Evolutionary conservation across 352 stramenopile genomes (phyloP).

Genomic region (Phytopythium chamaehyphon): DNA sequence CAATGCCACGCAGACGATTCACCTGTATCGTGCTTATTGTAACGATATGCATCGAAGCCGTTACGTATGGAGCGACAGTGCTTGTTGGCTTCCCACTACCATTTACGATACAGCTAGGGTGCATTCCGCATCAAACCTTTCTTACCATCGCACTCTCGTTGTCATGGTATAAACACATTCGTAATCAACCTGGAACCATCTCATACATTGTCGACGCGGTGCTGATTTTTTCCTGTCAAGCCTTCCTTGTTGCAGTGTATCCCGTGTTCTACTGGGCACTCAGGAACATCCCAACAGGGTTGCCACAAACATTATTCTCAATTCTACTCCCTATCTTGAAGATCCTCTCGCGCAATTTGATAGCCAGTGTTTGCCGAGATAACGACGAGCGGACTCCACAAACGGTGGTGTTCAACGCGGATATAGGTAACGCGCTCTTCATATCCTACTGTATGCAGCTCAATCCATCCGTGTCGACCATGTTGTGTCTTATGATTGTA

Average conservation of each 20-base stretch:
- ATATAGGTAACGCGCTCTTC: conserved; percentile 21
- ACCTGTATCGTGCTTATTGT: conserved; percentile 7
- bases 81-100: conserved; percentile 14
- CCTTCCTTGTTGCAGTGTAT: conserved; percentile 12
- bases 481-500: conserved; percentile 18
- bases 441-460: conserved; percentile 25
- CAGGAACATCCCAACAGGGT: conserved; percentile 7
- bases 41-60: conserved; percentile 1
- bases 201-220: conserved; percentile 12
- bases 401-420: conserved; percentile 18
- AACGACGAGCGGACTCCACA: conserved; percentile 16
- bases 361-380: conserved; percentile 10
- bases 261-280: conserved; percentile 20
- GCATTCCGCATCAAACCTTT: conserved; percentile 8
- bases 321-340: conserved; percentile 19
- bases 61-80: conserved; percentile 5
- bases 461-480: conserved; percentile 13
- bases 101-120: conserved; percentile 10
- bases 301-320: conserved; percentile 9
- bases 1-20: conserved; percentile 7
- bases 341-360: conserved; percentile 16
- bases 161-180: conserved; percentile 12
- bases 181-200: conserved; percentile 3
- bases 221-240: conserved; percentile 15
- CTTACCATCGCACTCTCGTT: conserved; percentile 5